Evolutionary conservation across 108 stramenopile species (phyloP).

Genomic region (Fragilaria crotonensis): DNA sequence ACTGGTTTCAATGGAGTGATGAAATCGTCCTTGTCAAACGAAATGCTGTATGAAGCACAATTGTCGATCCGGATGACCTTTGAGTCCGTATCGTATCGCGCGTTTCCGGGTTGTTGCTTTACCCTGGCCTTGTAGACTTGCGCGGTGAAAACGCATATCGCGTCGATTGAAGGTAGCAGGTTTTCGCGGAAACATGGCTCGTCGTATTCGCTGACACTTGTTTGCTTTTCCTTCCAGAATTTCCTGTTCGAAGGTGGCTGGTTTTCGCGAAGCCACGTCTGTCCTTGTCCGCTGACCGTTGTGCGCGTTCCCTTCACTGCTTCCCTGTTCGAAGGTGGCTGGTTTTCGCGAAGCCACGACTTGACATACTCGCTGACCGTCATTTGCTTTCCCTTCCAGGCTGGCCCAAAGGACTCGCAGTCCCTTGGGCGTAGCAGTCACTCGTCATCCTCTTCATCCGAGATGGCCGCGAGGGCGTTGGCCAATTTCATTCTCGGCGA

Average conservation of each 20-base stretch:
- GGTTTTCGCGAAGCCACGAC: neutral
- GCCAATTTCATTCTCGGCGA: no score
- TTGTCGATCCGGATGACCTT: neutral
- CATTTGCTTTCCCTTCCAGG: no score
- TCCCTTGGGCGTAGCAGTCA: neutral
- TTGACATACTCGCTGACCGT: no score
- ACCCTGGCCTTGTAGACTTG: no score
- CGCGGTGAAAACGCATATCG: no score
- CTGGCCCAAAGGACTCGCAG: neutral
- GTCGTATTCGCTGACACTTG: no score
- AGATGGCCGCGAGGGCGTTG: neutral
- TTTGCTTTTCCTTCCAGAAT: neutral
- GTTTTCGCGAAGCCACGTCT: neutral
- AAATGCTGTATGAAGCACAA: neutral
- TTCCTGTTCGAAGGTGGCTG: no score
- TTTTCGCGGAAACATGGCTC: no score
- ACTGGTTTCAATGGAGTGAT: neutral
- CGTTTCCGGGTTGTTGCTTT: no score
- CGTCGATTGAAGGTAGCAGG: no score
- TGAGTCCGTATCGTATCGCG: conserved; percentile 4
- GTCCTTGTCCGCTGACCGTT: neutral
- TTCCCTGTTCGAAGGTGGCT: no score
- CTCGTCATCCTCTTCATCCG: neutral
- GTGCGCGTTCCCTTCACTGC: neutral
- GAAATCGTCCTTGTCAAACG: neutral